These are phyloP conservation scores for Ophiostoma fasciatum DNA, from an alignment of 2,329 filamentous ascomycete genomes.

Conservation along the genomic window DNA sequence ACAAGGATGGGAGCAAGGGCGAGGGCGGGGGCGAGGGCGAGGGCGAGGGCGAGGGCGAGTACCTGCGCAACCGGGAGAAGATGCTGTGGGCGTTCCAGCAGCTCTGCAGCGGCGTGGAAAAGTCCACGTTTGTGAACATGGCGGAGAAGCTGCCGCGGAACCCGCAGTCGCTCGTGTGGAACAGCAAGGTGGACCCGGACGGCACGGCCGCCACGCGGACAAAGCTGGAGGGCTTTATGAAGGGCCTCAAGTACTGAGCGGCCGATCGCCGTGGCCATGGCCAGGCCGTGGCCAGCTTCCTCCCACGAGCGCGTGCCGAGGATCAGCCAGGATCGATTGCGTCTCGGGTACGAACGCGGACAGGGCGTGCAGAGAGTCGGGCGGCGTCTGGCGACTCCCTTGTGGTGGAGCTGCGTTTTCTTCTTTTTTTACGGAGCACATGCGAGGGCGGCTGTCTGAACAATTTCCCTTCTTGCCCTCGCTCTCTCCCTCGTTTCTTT, in stretches of 20 bases:
- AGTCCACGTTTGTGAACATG: not conserved
- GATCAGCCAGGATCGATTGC: no score
- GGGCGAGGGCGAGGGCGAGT: not conserved
- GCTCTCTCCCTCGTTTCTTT: not conserved
- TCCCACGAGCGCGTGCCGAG: no score
- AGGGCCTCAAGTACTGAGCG: constrained; percentile 1
- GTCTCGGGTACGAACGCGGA: no score
- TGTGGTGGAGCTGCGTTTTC: no score
- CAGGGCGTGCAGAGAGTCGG: no score
- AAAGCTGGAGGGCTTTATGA: constrained; percentile 1
- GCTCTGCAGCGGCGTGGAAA: constrained; percentile 1
- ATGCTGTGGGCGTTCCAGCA: not conserved
- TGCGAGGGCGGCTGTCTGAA: no score
- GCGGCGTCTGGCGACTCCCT: no score
- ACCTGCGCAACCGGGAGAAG: constrained; percentile 5
- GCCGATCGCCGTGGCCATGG: no score
- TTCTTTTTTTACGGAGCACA: no score
- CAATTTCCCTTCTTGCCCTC: not conserved
- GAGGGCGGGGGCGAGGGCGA: not conserved
- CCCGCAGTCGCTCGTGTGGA: constrained; percentile 1
- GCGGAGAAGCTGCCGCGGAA: constrained; percentile 1
- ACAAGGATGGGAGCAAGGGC: not conserved
- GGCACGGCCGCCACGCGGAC: not conserved
- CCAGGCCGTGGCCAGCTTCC: no score
- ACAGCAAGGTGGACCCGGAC: not conserved